Evolutionary conservation across 2,329 filamentous ascomycete genomes (phyloP), one percentile per base, ranked within the genome.

Genomic region (Aschersonia sp.): DNA sequence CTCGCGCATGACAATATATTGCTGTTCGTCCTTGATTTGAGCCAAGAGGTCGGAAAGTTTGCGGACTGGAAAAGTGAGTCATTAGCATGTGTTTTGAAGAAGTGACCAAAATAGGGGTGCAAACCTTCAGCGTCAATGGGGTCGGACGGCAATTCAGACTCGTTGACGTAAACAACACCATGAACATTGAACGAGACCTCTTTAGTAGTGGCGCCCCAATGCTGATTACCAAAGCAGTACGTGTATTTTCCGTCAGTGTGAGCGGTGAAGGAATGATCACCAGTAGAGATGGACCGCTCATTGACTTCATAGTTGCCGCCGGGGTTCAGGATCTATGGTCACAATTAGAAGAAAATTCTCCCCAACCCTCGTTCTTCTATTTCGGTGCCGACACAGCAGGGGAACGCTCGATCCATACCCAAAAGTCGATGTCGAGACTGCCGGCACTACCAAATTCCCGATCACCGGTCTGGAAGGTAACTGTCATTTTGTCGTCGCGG

Each of bases 161-260:
- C 92, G 48, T 86, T 84, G 46, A 98, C 88, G 68, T 97, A 98
- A 62, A 98, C 90, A 55, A 98, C 87, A 57, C 92, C 92, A 69
- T 98, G 92, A 46, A 98, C 92, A 66, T 98, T 98, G 79, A 98
- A 98, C 48, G 87, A 94, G 47, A 98, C 90, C 67, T 98, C 92
- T 71, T 98, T 98, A 63, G 81, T 94, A 66, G 87, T 87, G 50
- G 89, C 88, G 50, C 87, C 86, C 88, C 90, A 98, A 66, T 92
- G 84, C 73, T 97, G 90, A 69, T 98, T 98, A 69, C 92, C 94
- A 72, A 98, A 98, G 79, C 92, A 98, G 79, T 98, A 98, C 49
- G 78, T 73, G 71, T 85, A 95, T 69, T 85, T 88, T 54, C 92
- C 92, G 65, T 98, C 89, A 61, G 81, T 70, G 57, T 76, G 72